Percentiles rank a stretch among this genome's conserved stretches.
These are phyloP conservation scores for Coemansia sp. DNA, from an alignment of 192 early-diverging fungal species.

Conservation along the genomic window DNA sequence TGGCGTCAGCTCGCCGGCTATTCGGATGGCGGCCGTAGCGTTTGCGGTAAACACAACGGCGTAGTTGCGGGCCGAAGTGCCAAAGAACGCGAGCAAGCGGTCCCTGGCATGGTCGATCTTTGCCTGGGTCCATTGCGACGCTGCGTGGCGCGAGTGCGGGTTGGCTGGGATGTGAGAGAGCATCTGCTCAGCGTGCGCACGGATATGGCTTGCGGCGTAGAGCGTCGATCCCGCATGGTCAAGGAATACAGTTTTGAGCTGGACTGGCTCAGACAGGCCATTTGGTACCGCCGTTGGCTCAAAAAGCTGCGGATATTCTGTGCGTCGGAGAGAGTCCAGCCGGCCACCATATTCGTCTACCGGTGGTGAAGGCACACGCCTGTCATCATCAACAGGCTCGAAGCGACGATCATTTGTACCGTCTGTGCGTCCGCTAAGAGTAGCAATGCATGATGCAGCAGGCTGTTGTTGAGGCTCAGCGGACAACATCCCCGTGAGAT, in stretches of 20 bases:
- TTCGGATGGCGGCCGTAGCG: constrained; percentile 73
- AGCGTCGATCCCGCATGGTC: constrained; percentile 69
- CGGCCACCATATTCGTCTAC: constrained; percentile 48
- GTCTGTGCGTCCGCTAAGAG: background rate
- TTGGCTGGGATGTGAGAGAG: constrained; percentile 60
- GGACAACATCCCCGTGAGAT: background rate
- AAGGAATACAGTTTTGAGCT: constrained; percentile 58
- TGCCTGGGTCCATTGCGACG: constrained; percentile 56
- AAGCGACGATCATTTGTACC: background rate
- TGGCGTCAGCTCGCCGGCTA: constrained; percentile 72
- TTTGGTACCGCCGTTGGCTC: background rate
- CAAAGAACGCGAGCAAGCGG: constrained; percentile 61
- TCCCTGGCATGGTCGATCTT: constrained; percentile 57
- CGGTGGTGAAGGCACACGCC: background rate
- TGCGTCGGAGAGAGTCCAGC: constrained; percentile 53
- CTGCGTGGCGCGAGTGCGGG: constrained; percentile 64
- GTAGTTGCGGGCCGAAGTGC: constrained; percentile 60
- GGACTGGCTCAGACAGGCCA: background rate
- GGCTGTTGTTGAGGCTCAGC: background rate
- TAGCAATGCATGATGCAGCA: background rate
- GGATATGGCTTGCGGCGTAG: constrained; percentile 50
- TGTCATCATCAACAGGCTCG: background rate
- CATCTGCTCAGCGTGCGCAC: constrained; percentile 48
- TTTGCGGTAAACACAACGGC: constrained; percentile 75
- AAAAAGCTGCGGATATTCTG: constrained; percentile 62